These are phyloP conservation scores for Priceomyces melissophilus DNA, from an alignment of 805 yeast genomes.

Conservation along the genomic window DNA sequence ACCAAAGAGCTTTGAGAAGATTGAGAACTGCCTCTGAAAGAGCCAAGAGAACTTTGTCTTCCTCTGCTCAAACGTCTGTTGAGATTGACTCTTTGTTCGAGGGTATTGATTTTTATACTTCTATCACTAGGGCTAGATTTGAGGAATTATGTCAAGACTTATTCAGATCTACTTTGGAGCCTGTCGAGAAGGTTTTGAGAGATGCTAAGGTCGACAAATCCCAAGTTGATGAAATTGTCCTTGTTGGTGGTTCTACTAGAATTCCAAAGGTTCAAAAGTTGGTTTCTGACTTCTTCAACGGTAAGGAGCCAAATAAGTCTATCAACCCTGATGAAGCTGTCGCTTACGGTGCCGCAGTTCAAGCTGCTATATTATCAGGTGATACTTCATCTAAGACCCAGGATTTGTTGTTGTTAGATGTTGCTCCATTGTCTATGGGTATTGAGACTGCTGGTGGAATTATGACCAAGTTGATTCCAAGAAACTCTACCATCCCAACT, in stretches of 20 bases:
- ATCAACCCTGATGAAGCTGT: slow-evolving; percentile 99
- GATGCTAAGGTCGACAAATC: slow-evolving; percentile 86
- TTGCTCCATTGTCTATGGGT: slow-evolving; percentile 91
- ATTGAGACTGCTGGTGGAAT: slow-evolving; percentile 97
- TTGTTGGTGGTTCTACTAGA: slow-evolving; percentile 99
- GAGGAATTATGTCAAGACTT: slow-evolving; percentile 93
- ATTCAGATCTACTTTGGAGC: slow-evolving; percentile 91
- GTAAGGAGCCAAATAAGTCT: slow-evolving; percentile 95
- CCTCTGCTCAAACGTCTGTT: slow-evolving; percentile 92
- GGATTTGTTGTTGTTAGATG: slow-evolving; percentile 72
- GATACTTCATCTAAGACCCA: slow-evolving; percentile 52
- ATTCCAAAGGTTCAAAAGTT: slow-evolving; percentile 97
- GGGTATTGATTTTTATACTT: slow-evolving; percentile 93
- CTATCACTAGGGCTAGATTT: slow-evolving; percentile 95
- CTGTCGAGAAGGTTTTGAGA: slow-evolving; percentile 92
- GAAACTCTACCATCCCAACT: slow-evolving; percentile 95
- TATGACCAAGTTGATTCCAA: slow-evolving; percentile 91
- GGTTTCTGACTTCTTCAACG: slow-evolving; percentile 84
- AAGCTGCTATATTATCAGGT: slow-evolving; percentile 96
- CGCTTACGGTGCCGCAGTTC: slow-evolving; percentile 99
- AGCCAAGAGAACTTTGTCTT: slow-evolving; percentile 94
- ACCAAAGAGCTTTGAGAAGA: slow-evolving; percentile 85
- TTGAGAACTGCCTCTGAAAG: slow-evolving; percentile 97
- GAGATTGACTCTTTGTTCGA: slow-evolving; percentile 94
- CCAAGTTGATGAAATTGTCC: slow-evolving; percentile 90